These are phyloP conservation scores for Leccinum sublutescens DNA, from an alignment of 768 basidiomycete species.

Conservation along the genomic window DNA sequence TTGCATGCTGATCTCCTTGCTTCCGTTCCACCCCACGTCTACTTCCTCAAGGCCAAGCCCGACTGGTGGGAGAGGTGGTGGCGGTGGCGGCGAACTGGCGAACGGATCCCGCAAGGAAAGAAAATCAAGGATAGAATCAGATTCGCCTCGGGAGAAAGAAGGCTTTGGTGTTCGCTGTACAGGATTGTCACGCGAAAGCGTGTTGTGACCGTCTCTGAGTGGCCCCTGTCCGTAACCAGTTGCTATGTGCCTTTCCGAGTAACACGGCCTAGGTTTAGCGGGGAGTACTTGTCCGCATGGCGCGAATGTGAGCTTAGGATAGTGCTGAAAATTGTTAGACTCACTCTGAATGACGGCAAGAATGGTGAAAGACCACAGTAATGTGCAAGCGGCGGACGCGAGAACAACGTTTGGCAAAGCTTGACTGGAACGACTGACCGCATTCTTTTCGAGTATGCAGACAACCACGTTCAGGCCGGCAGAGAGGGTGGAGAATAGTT, in stretches of 20 bases:
- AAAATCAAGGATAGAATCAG: conserved; percentile 32
- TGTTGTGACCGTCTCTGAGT: background rate
- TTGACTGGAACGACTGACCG: background rate
- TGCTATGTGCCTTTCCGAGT: conserved; percentile 10
- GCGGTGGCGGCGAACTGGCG: conserved; percentile 33
- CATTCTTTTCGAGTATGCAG: conserved; percentile 6
- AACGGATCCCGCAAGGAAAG: conserved; percentile 35
- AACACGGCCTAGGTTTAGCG: background rate
- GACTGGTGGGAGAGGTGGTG: conserved; percentile 29
- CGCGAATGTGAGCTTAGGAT: conserved; percentile 3
- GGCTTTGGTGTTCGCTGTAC: conserved; percentile 14
- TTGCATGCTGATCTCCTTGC: conserved; percentile 25
- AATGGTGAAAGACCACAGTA: conserved; percentile 25
- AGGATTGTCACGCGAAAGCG: conserved; percentile 2
- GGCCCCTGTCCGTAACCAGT: background rate
- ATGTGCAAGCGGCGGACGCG: conserved; percentile 17
- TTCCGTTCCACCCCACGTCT: conserved; percentile 27
- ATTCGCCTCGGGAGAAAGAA: conserved; percentile 20
- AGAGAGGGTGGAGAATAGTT: conserved; percentile 23
- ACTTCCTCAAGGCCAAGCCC: conserved; percentile 29
- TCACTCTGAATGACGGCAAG: conserved; percentile 25
- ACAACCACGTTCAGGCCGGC: conserved; percentile 23
- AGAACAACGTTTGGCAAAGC: conserved; percentile 14
- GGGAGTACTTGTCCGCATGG: conserved; percentile 22
- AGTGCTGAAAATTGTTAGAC: background rate